phyloP scores from a whole-genome alignment of 2,329 filamentous ascomycete genomes.

The Arthroderma uncinatum region DNA sequence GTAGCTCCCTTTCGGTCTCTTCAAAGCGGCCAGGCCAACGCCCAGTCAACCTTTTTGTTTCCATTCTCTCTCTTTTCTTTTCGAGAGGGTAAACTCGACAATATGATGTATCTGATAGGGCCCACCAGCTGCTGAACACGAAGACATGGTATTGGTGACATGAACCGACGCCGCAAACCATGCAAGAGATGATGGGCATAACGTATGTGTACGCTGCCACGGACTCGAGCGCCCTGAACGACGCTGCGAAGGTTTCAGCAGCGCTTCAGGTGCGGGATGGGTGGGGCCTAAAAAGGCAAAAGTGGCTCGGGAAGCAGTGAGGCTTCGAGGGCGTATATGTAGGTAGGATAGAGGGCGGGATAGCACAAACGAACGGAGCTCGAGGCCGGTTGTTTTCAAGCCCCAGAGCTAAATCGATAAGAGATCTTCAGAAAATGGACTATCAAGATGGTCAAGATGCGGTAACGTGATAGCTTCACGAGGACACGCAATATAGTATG shows the following conservation, averaged over 20 bases:
- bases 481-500: neutral
- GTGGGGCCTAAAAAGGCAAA: neutral
- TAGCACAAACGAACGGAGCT: neutral
- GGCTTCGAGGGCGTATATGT: neutral
- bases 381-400: neutral
- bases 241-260: neutral
- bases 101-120: conserved; percentile 2
- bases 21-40: neutral
- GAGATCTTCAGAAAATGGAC: too few species aligned
- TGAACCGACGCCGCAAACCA: neutral
- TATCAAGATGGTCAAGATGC: neutral
- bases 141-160: neutral
- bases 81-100: neutral
- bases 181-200: neutral
- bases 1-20: neutral
- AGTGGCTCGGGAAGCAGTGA: neutral
- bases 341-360: neutral
- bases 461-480: neutral
- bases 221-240: neutral
- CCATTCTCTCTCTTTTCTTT: neutral
- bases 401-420: neutral
- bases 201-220: neutral
- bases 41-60: neutral
- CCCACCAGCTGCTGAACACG: neutral
- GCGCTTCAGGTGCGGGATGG: neutral